These are phyloP conservation scores for Leucocoprinus leucothites DNA, from an alignment of 768 basidiomycete species.

Conservation along the genomic window DNA sequence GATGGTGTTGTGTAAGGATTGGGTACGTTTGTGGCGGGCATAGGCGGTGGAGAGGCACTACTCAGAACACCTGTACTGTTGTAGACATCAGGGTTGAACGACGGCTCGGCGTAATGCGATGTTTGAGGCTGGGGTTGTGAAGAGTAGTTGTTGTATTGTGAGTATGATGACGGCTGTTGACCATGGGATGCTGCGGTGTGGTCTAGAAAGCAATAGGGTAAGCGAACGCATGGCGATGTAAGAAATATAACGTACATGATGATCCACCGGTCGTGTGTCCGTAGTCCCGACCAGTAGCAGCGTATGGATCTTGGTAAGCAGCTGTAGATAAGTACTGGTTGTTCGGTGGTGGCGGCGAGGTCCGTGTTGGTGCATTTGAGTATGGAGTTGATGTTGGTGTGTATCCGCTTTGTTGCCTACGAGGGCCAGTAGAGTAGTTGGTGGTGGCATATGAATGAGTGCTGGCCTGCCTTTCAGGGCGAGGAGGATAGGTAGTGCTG, in stretches of 20 bases:
- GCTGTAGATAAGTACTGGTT: conserved; percentile 33
- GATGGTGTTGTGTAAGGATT: conserved; percentile 7
- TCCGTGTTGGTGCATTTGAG: conserved; percentile 13
- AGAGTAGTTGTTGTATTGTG: conserved; percentile 36
- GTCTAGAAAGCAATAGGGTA: conserved; percentile 35
- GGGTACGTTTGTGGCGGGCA: conserved; percentile 14
- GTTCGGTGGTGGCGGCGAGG: conserved; percentile 5
- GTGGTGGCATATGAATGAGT: conserved; percentile 41
- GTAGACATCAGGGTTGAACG: conserved; percentile 35
- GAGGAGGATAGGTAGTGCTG: conserved; percentile 38
- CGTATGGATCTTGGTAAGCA: conserved; percentile 34
- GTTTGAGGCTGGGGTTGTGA: conserved; percentile 22
- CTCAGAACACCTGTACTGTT: conserved; percentile 22
- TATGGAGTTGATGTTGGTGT: conserved; percentile 15
- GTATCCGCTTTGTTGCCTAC: conserved; percentile 20
- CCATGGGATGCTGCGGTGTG: conserved; percentile 50
- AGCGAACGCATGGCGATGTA: conserved; percentile 3
- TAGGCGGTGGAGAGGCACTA: conserved; percentile 14
- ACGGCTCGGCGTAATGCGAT: conserved; percentile 22
- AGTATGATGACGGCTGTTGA: conserved; percentile 44
- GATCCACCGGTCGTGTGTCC: conserved; percentile 52
- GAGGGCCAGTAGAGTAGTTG: conserved; percentile 19
- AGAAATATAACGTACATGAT: conserved; percentile 42
- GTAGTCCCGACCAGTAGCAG: conserved; percentile 34
- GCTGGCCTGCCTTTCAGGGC: conserved; percentile 30